Evolutionary conservation across 805 yeast species (phyloP).

Genomic region (Priceomyces melissophilus): DNA sequence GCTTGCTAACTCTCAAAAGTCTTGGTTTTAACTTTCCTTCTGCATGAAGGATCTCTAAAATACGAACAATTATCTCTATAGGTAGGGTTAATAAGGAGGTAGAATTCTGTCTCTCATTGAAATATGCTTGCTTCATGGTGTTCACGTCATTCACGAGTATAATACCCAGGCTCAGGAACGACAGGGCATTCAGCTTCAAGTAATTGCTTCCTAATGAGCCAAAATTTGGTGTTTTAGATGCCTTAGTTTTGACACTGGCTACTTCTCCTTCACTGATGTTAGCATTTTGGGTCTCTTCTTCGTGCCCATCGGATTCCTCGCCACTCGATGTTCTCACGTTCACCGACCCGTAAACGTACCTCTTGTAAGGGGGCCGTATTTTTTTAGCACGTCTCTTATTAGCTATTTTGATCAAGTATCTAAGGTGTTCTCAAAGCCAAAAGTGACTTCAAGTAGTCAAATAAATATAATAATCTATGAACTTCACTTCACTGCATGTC

Average conservation of each 20-base stretch:
- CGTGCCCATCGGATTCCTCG: conserved; percentile 19
- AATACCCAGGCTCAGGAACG: conserved; percentile 7
- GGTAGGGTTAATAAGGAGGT: conserved; percentile 26
- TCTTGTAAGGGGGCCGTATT: conserved; percentile 72
- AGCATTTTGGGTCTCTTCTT: neutral
- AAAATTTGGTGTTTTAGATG: neutral
- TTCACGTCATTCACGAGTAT: neutral
- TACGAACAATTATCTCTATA: conserved; percentile 28
- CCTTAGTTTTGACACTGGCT: neutral
- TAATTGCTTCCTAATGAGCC: conserved; percentile 7
- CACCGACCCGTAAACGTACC: conserved; percentile 58
- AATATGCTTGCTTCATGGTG: conserved; percentile 1
- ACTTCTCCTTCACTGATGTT: neutral
- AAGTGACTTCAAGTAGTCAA: no score
- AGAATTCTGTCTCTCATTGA: neutral
- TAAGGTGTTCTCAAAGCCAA: no score
- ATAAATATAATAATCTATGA: no score
- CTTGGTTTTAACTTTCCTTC: conserved; percentile 39
- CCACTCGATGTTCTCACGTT: conserved; percentile 21
- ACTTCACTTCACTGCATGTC: no score
- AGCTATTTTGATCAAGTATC: conserved; percentile 51
- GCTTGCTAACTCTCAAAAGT: conserved; percentile 56
- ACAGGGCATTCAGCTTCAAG: conserved; percentile 9
- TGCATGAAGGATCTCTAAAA: conserved; percentile 27
- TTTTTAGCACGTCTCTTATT: conserved; percentile 86